Evolutionary conservation across 306 rosid species (phyloP).

Genomic region (Benincasa hispida): DNA sequence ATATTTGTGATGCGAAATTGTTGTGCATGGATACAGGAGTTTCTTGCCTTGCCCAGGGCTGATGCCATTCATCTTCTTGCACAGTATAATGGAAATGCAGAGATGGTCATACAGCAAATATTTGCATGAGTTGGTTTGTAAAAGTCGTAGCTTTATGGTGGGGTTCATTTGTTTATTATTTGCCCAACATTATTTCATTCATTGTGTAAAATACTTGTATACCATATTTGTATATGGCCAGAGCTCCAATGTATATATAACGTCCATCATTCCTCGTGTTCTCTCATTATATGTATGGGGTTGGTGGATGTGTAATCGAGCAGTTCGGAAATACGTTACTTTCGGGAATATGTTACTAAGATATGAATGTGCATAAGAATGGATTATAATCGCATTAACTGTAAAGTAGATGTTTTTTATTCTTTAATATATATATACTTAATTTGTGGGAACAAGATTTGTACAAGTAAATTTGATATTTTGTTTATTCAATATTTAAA

Average conservation of each 20-base stretch:
- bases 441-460: neutral
- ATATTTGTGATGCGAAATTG: neutral
- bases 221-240: neutral
- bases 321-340: neutral
- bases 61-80: conserved; percentile 96
- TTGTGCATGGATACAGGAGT: conserved; percentile 52
- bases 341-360: neutral
- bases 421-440: neutral
- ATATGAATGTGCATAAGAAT: neutral
- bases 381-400: neutral
- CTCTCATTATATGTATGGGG: neutral
- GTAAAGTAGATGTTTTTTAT: neutral
- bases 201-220: neutral
- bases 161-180: conserved; percentile 11
- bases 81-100: conserved; percentile 91
- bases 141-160: neutral
- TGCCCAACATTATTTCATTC: conserved; percentile 28
- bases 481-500: neutral
- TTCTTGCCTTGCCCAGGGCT: conserved; percentile 92
- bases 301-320: neutral
- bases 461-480: neutral
- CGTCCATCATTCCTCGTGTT: neutral
- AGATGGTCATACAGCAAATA: conserved; percentile 89
- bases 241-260: neutral
- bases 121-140: conserved; percentile 38